phyloP scores from a whole-genome alignment of 257 asterid species.

The Solanum commersonii region DNA sequence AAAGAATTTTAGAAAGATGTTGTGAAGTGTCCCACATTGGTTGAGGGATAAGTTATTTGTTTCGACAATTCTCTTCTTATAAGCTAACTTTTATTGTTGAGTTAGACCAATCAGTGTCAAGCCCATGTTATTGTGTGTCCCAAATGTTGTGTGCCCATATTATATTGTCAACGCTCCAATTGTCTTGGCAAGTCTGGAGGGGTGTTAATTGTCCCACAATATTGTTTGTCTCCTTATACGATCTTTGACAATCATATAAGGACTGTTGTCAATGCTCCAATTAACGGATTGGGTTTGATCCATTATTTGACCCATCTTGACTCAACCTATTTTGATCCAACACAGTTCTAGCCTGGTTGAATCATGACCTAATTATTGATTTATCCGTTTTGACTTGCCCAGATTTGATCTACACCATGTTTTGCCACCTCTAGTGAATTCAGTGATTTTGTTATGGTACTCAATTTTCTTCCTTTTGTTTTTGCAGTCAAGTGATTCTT shows the following conservation, averaged over 20 bases:
- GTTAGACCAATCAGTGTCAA: background rate
- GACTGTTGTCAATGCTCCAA: too few species aligned
- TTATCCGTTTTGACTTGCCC: background rate
- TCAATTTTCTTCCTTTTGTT: background rate
- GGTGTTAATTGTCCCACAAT: background rate
- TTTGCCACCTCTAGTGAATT: background rate
- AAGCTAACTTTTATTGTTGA: background rate
- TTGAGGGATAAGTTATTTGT: background rate
- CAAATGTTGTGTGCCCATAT: background rate
- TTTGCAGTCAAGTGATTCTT: slow-evolving; percentile 65
- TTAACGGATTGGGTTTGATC: background rate
- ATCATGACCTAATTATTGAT: background rate
- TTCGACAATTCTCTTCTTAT: background rate
- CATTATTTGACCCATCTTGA: background rate
- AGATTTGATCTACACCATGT: background rate
- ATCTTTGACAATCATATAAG: background rate
- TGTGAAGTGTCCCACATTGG: background rate
- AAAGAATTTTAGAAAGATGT: background rate
- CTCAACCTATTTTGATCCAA: background rate
- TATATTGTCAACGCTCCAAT: background rate
- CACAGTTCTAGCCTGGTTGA: background rate
- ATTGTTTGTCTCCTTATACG: background rate
- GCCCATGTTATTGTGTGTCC: background rate
- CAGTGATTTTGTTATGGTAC: background rate
- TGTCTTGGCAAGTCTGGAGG: background rate